Evolutionary conservation across 1,284 basidiomycete species (phyloP), one percentile per base, ranked within the genome.

Genomic region (Quambalaria eucalypti): DNA sequence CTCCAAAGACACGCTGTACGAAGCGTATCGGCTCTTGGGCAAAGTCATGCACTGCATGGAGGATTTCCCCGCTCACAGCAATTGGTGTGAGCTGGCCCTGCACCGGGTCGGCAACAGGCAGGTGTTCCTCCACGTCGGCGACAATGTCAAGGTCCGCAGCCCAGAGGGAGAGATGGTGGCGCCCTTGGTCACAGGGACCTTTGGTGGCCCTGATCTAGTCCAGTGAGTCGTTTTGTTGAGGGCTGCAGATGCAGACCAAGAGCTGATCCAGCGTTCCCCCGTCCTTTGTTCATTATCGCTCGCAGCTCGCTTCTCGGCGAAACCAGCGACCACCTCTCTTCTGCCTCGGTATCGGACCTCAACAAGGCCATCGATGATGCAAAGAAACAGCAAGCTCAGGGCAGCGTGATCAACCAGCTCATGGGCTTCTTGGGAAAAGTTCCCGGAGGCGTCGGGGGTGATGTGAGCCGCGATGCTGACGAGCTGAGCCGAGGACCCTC

Each of bases 121-220:
- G 47, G 85, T 95, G 2, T 96, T 95, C 78, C 77, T 84, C n/a
- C 90, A 96, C 69, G 87, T 95, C 31, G 91, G 91, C 10, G 85
- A 88, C 61, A 82, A 86, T 56, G 56, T 87, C 42, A 81, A 84
- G 46, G 79, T 95, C 26, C 84, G 85, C 55, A 84, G 87, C 25
- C 87, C 85, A 0, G 83, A 85, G 58, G 89, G 90, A 2, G 81
- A 82, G 59, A 80, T 79, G 74, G 87, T 90, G 25, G 83, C 86
- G 2, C 90, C 89, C 0, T 80, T 93, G 48, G 86, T 93, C 10
- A 93, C 90, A 2, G 90, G 87, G 7, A 87, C 89, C 0, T 93
- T 93, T 65, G 90, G 90, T 12, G 85, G 85, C 1, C 85, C 82
- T 66, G 90, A 93, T 75, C 93, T 93, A 69, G 84, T 87, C 48